Percentiles rank a stretch among this genome's conserved stretches.
Conservation (phyloP, 108 stramenopile species). For the Aurantiochytrium sp. region DNA sequence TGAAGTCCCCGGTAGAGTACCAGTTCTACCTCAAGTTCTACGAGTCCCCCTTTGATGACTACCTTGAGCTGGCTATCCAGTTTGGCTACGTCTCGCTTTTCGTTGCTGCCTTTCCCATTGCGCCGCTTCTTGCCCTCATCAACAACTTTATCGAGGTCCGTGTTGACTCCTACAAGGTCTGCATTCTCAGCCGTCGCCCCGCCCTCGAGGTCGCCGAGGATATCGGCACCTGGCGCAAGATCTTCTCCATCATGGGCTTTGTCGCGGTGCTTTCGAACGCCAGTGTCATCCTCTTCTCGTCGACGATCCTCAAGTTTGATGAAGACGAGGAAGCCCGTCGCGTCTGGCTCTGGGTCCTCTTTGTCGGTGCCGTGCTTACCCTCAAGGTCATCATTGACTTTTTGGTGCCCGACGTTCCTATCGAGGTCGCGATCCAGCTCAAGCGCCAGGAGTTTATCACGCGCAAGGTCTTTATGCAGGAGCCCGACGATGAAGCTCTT, state of each 20-base stretch:
- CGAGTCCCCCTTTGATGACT: conserved; percentile 35
- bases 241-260: conserved; percentile 86
- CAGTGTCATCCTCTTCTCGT: conserved; percentile 81
- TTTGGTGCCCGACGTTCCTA: conserved; percentile 34
- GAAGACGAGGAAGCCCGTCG: background rate
- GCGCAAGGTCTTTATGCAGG: conserved; percentile 35
- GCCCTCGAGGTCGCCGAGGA: conserved; percentile 68
- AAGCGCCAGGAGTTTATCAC: conserved; percentile 37
- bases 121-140: conserved; percentile 77
- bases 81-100: conserved; percentile 94
- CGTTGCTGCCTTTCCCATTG: conserved; percentile 84
- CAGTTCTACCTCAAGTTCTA: conserved; percentile 42
- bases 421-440: conserved; percentile 38
- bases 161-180: conserved; percentile 91
- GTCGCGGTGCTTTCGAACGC: conserved; percentile 90
- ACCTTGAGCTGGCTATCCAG: conserved; percentile 44
- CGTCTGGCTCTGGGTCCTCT: conserved; percentile 44
- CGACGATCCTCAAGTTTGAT: conserved; percentile 35
- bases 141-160: conserved; percentile 87
- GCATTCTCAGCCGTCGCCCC: conserved; percentile 73
- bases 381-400: conserved; percentile 35
- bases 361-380: conserved; percentile 33
- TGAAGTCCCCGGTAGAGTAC: conserved; percentile 25
- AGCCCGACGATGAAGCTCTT: conserved; percentile 26
- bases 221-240: conserved; percentile 91